Conservation (phyloP, 768 basidiomycete species). For the Tylopilus sp. region DNA sequence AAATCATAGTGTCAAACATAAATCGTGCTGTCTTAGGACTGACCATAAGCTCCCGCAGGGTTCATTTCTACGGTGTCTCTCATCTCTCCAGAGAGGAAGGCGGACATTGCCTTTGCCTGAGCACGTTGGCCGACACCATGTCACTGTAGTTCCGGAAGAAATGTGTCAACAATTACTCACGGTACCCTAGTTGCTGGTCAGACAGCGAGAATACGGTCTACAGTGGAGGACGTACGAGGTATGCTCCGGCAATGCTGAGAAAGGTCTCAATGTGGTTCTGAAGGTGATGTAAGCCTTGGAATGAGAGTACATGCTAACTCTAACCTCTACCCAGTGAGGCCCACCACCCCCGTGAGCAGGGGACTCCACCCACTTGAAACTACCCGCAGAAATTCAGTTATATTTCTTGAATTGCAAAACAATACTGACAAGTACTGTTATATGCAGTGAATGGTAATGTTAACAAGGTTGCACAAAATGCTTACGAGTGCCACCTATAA, state of each 20-base stretch:
- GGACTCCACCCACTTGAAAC: conserved; percentile 97
- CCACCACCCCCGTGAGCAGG: conserved; percentile 80
- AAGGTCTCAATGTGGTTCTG: conserved; percentile 84
- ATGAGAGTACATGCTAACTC: not conserved
- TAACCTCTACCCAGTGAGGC: conserved; percentile 85
- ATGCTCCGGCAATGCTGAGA: conserved; percentile 81
- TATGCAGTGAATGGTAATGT: conserved; percentile 3
- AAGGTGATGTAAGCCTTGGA: not conserved
- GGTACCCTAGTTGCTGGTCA: conserved; percentile 52
- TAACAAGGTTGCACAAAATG: not conserved
- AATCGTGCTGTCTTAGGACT: conserved; percentile 6
- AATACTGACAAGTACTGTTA: conserved; percentile 78
- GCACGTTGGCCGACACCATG: not conserved
- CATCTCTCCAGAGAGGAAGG: conserved; percentile 95
- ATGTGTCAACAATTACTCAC: conserved; percentile 40
- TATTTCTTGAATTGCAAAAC: not conserved
- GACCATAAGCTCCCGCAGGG: conserved; percentile 75
- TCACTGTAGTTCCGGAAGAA: not conserved
- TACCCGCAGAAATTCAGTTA: conserved; percentile 28
- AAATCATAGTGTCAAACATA: not conserved
- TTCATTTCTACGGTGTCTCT: conserved; percentile 87
- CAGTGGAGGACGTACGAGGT: conserved; percentile 53
- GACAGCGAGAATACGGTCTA: not conserved
- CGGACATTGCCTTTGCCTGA: conserved; percentile 91
- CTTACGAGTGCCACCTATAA: conserved; percentile 48